A percentile compares a stretch with the other conserved stretches of the same genome.
These are phyloP conservation scores for Blastomyces percursus DNA, from an alignment of 2,329 filamentous ascomycete species.

Conservation along the genomic window DNA sequence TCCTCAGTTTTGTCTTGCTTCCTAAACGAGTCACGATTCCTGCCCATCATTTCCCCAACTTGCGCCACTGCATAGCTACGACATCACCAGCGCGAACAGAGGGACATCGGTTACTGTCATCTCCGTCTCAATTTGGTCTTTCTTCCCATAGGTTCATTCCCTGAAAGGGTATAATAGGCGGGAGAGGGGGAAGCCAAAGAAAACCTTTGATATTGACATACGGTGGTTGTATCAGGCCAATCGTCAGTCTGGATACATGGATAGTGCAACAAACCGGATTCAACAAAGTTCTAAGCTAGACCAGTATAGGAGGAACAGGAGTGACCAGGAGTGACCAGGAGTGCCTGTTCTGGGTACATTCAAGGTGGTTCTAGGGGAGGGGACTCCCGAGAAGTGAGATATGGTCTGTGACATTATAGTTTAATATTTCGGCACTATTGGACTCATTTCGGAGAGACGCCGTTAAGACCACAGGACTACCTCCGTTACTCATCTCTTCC, in stretches of 20 bases:
- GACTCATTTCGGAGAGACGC: not conserved
- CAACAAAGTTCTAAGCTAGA: not conserved
- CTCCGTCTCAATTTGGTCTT: not conserved
- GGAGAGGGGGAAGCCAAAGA: not conserved
- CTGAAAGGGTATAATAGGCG: not conserved
- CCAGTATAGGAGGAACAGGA: not conserved
- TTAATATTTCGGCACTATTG: slow-evolving; percentile 3
- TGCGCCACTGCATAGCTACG: not conserved
- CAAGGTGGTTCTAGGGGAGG: not conserved
- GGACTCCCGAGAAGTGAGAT: not conserved
- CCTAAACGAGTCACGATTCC: not conserved
- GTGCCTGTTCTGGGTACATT: not conserved
- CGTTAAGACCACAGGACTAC: slow-evolving; percentile 1
- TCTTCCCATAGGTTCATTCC: not conserved
- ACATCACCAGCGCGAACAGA: not conserved
- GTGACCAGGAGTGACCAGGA: not conserved
- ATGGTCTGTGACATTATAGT: slow-evolving; percentile 5
- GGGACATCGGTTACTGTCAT: not conserved
- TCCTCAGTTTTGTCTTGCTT: not conserved
- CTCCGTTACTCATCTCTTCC: slow-evolving; percentile 2
- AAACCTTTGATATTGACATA: not conserved
- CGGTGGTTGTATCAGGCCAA: not conserved
- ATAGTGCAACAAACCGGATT: slow-evolving; percentile 1
- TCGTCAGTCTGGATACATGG: slow-evolving; percentile 2
- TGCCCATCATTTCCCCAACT: not conserved